phyloP scores from a whole-genome alignment of 2,329 filamentous ascomycete species.

The Mariannaea elegans region DNA sequence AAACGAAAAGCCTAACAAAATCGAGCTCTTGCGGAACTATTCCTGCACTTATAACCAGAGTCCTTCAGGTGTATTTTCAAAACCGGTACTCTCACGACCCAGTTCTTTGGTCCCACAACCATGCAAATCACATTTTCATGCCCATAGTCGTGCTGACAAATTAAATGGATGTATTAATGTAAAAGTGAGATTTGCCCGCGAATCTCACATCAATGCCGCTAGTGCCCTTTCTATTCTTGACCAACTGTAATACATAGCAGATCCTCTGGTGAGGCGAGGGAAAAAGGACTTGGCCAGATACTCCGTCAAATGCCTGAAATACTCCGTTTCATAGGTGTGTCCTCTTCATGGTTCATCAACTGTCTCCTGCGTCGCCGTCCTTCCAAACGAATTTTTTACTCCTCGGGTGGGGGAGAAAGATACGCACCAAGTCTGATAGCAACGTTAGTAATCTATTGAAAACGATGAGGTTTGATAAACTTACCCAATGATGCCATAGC shows the following conservation, averaged over 20 bases:
- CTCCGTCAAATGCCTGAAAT: too few relatives aligned
- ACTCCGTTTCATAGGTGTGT: neutral
- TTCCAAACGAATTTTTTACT: neutral
- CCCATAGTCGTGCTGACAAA: neutral
- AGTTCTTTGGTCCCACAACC: too few relatives aligned
- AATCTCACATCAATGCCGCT: neutral
- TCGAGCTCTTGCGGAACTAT: too few relatives aligned
- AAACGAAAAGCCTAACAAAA: too few relatives aligned
- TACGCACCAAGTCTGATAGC: constrained; percentile 10
- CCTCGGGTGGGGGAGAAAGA: constrained; percentile 10
- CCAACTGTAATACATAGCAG: neutral
- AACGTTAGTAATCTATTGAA: neutral
- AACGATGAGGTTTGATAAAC: neutral
- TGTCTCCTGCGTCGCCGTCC: neutral
- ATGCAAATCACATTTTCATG: neutral
- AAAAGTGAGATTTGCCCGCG: neutral
- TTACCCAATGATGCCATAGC: constrained; percentile 61
- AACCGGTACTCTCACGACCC: too few relatives aligned
- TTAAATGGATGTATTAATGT: neutral
- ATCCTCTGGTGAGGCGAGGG: neutral
- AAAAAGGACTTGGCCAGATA: neutral
- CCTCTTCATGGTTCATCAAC: neutral
- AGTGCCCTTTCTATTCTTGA: neutral
- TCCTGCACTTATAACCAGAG: too few relatives aligned
- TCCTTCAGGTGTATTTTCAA: too few relatives aligned